Evolutionary conservation across 192 early-diverging fungal genomes (phyloP), one percentile per base, ranked within the genome.

Genomic region (Coemansia sp.): DNA sequence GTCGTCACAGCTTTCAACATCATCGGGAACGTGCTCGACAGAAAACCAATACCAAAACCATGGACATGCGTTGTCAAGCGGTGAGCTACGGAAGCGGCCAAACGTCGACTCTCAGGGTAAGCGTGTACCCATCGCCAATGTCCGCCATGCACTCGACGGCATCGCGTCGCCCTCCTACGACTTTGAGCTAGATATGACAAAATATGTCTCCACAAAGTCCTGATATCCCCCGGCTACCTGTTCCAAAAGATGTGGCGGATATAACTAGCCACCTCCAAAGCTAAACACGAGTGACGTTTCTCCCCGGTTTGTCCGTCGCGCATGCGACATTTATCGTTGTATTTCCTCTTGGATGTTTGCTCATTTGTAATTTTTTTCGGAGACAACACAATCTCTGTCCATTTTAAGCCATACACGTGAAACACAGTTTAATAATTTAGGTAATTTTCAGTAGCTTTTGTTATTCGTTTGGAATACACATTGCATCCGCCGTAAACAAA

Each of bases 121-220:
- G 33, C 62, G 56, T 8, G 58, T 48, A 2, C 55, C 58, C 38
- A 24, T 58, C 9, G 24, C 45, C 11, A 67, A 45, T 38, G 56
- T 44, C 20, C 59, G 59, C 48, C 60, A 57, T 4, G 65, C 46
- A 0, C 53, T 69, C 14, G 64, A 62, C 26, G 57, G 60, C 12
- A 59, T 73, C 15, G 48, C 64, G 14, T 41, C 64, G 55, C 55
- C 62, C 3, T 58, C 66, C 14, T 69, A 69, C 52, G 67, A 72
- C 18, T 52, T 73, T 62, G 71, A 78, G 11, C 23, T 71, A 15
- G 75, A 77, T 15, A 45, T 72, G 76, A 46, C 57, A 39, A 73
- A 73, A 36, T 78, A 69, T 36, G 67, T 78, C 9, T 68, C 76
- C 24, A 75, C 60, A 45, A 60, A 51, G 14, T 66, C 73, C 8